These are phyloP conservation scores for Nicotiana paniculata DNA, from an alignment of 257 asterid species.

Conservation along the genomic window DNA sequence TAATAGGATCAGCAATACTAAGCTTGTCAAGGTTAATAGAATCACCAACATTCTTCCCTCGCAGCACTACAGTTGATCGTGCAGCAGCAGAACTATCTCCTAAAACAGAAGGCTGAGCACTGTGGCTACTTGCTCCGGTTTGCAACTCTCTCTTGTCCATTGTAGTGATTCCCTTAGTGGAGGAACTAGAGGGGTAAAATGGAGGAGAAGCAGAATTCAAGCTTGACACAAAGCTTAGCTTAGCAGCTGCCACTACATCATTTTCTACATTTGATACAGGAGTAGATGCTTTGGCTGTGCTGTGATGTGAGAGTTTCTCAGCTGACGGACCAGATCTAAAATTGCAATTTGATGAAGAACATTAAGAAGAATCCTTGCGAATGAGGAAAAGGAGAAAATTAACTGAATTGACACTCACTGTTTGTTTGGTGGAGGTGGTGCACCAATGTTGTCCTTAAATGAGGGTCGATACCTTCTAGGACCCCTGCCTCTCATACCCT, in stretches of 20 bases:
- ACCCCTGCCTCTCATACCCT: conserved; percentile 79
- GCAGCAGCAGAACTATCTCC: conserved; percentile 32
- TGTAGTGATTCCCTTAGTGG: conserved; percentile 46
- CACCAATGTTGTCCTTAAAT: conserved; percentile 47
- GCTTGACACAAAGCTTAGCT: conserved; percentile 65
- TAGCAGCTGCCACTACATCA: conserved; percentile 38
- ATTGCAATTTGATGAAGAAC: not conserved
- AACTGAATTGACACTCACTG: conserved; percentile 42
- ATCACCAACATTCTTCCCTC: conserved; percentile 57
- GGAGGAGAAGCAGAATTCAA: conserved; percentile 96
- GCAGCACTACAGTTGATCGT: conserved; percentile 32
- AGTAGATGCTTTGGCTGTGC: conserved; percentile 39
- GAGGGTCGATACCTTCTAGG: conserved; percentile 80
- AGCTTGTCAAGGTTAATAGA: conserved; percentile 52
- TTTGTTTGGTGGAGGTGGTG: conserved; percentile 35
- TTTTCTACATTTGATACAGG: conserved; percentile 39
- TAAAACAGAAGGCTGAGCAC: conserved; percentile 38
- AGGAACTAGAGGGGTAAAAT: conserved; percentile 86
- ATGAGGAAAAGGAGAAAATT: not conserved
- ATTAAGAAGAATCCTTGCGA: not conserved
- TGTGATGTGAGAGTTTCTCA: conserved; percentile 43
- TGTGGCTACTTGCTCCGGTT: conserved; percentile 32
- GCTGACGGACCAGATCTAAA: conserved; percentile 52
- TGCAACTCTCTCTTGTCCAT: conserved; percentile 50
- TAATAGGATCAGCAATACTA: conserved; percentile 45